A percentile compares a stretch with the other conserved stretches of the same genome.
Conservation (phyloP, 2,329 filamentous ascomycete genomes). For the Rutstroemia sydowiana region DNA sequence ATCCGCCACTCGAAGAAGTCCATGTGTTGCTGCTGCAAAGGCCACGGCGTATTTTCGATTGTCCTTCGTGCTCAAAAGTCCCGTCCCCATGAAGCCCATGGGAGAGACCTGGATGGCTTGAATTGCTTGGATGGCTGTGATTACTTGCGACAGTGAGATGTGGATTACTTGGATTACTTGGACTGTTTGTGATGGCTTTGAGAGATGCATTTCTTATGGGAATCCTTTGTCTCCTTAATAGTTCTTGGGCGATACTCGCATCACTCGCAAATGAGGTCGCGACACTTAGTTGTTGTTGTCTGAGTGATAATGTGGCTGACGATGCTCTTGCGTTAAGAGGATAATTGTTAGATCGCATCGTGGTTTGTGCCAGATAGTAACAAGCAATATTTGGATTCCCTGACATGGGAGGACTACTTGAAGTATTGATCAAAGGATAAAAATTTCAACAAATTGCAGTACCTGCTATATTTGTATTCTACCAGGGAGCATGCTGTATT, state of each 20-base stretch:
- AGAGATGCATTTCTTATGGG: constrained; percentile 17
- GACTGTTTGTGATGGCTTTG: background rate
- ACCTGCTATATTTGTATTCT: too few relatives aligned
- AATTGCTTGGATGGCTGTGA: too few relatives aligned
- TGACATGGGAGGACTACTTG: too few relatives aligned
- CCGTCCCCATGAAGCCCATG: background rate
- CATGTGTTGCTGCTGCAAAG: constrained; percentile 43
- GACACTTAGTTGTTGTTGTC: constrained; percentile 9
- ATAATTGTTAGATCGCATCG: constrained; percentile 27
- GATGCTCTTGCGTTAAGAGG: constrained; percentile 24
- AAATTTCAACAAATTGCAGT: too few relatives aligned
- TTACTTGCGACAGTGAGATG: too few relatives aligned
- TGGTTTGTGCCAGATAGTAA: constrained; percentile 6
- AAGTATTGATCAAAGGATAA: too few relatives aligned
- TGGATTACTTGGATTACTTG: background rate
- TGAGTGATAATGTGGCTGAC: constrained; percentile 22
- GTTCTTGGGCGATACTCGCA: constrained; percentile 21
- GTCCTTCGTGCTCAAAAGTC: background rate
- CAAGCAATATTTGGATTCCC: background rate
- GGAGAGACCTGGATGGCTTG: too few relatives aligned
- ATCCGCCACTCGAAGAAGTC: constrained; percentile 45
- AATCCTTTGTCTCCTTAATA: constrained; percentile 19
- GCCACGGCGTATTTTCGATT: constrained; percentile 8
- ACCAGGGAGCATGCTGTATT: background rate
- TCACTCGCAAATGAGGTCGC: constrained; percentile 16